Conservation (phyloP, 1,284 basidiomycete species). For the Pseudozyma sp. region DNA sequence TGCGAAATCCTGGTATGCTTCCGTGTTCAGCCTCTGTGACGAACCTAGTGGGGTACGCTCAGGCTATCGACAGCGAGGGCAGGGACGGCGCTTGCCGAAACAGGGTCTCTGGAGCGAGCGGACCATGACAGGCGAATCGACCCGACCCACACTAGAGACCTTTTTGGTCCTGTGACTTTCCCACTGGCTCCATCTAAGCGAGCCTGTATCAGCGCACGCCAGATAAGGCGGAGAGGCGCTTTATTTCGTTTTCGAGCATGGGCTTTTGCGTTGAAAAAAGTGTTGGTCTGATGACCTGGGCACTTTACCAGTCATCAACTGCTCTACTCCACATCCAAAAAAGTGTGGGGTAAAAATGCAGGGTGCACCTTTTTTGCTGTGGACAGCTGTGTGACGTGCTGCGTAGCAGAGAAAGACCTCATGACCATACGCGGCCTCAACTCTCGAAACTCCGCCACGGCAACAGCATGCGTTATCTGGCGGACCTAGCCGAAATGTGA, state of each 20-base stretch:
- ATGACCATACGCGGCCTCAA: conserved; percentile 12
- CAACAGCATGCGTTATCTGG: background rate
- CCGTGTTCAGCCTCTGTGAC: too few relatives aligned
- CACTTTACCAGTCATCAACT: conserved; percentile 1
- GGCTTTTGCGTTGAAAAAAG: background rate
- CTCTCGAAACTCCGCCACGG: conserved; percentile 6
- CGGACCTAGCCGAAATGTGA: conserved; percentile 6
- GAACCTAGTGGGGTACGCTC: too few relatives aligned
- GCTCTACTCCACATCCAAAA: conserved; percentile 15
- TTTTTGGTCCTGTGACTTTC: conserved; percentile 7
- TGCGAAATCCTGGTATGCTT: too few relatives aligned
- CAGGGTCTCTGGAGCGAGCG: conserved; percentile 31
- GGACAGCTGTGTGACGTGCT: conserved; percentile 12
- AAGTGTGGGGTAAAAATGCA: conserved; percentile 46
- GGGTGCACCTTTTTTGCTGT: conserved; percentile 18
- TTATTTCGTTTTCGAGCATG: background rate
- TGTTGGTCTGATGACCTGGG: background rate
- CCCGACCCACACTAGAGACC: background rate
- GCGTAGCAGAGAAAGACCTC: conserved; percentile 14
- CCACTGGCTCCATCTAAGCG: conserved; percentile 35
- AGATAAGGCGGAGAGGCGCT: conserved; percentile 23
- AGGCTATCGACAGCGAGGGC: background rate
- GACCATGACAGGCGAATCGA: conserved; percentile 4
- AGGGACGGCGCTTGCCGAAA: background rate
- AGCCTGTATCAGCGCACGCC: conserved; percentile 15